Base-by-base conservation (phyloP, 1,139 yeast species). In the Blastobotrys ciferrii region DNA sequence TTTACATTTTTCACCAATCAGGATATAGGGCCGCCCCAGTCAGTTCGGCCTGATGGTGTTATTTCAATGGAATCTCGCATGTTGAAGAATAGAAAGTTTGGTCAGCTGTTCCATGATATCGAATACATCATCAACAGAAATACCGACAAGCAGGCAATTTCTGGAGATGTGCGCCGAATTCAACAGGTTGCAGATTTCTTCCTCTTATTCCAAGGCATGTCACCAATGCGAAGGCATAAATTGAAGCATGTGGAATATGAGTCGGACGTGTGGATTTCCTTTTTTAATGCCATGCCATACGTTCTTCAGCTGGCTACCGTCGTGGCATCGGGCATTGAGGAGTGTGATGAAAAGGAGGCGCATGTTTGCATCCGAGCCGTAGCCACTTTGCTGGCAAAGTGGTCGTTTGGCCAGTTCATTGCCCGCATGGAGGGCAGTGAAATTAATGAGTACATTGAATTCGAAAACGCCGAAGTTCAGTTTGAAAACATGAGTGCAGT, bases 181-280 rank as follows among this genome's bases (percentile, higher is more conserved):
- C 59, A 68, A 1, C 80, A 72, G 58, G 77, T 82, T 2, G 80
- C 83, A 53, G 92, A 81, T 61, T 78, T 83, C 46, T 66, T 85
- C 46, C 74, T 77, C 20, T 71, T 87, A 23, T 88, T 91, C 62
- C 96, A 91, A 65, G 94, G 95, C 2, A 76, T 82, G 46, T 86
- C 95, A 0, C 84, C 86, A 0, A 70, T 88, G 59, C 77, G 75
- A 56, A 74, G 98, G 54, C 96, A 88, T 61, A 79, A 81, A n/a
- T 74, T 77, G 12, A 82, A 80, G 51, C 98, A 92, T 64, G 88
- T 92, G 11, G 97, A 91, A 62, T 92, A 86, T 62, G 98, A 92
- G 62, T 83, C 83, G 42, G 88, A 87, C 17, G 89, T 86, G 47
- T 91, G 92, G 74, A 82, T 92, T 0, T 79, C 87, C 0, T 87